phyloP scores from a whole-genome alignment of 176 grass and related monocot genomes.

The Saccharum spontaneum region DNA sequence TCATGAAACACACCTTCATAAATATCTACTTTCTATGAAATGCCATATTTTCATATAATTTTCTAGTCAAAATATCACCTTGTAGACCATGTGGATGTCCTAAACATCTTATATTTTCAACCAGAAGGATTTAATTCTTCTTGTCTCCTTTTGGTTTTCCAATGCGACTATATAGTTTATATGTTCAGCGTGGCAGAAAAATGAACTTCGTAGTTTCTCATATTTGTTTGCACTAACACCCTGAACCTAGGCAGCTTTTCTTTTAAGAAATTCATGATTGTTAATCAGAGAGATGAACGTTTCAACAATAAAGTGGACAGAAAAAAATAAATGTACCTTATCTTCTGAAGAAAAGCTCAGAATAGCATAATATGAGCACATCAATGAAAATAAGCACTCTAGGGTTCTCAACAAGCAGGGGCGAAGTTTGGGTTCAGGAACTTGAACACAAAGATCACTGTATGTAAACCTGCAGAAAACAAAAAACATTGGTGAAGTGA shows the following conservation, averaged over 20 bases:
- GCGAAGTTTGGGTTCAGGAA: slow-evolving; percentile 93
- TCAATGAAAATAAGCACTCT: slow-evolving; percentile 79
- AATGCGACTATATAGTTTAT: background rate
- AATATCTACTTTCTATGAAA: background rate
- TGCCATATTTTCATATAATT: background rate
- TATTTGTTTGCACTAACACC: slow-evolving; percentile 29
- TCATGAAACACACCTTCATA: background rate
- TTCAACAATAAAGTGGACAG: slow-evolving; percentile 18
- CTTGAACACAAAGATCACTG: slow-evolving; percentile 93
- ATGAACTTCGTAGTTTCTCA: slow-evolving; percentile 11
- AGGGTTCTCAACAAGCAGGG: slow-evolving; percentile 91
- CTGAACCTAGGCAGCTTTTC: background rate
- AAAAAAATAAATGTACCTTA: slow-evolving; percentile 48
- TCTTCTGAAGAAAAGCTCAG: slow-evolving; percentile 77
- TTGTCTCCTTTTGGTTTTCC: slow-evolving; percentile 6
- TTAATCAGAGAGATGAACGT: slow-evolving; percentile 21
- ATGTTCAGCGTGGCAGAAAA: slow-evolving; percentile 26
- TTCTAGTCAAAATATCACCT: background rate
- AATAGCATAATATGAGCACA: slow-evolving; percentile 90
- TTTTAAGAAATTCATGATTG: background rate
- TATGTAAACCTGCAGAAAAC: slow-evolving; percentile 88
- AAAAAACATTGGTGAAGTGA: slow-evolving; percentile 26
- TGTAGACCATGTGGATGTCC: background rate
- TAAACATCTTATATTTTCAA: background rate
- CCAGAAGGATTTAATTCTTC: background rate